Base-by-base conservation (phyloP, 768 basidiomycete genomes). In the Tephrocybe sp. region DNA sequence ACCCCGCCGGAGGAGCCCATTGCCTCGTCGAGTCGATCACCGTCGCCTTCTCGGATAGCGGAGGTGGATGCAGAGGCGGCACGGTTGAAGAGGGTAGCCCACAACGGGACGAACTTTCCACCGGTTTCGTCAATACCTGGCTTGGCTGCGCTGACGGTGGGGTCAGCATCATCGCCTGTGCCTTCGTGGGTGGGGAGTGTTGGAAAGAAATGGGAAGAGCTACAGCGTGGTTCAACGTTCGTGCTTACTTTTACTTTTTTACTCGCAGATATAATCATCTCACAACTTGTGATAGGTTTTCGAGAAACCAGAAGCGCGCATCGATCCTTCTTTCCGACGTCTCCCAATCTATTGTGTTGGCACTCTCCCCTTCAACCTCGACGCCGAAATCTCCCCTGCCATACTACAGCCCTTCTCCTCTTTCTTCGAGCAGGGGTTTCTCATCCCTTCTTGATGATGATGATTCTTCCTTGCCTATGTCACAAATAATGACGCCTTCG, bases 281-380 rank as follows among this genome's bases (percentile, higher is more conserved):
- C 47, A n/a, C 11, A 36, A 18, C 19, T 19, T 13, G 22, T 34
- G 21, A 24, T 52, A 89, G 87, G n/a, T 78, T 88, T 59, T 70
- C 80, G 15, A 86, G 83, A 56, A 74, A 70, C 57, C 84, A 84
- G 51, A 87, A 86, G 65, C 82, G 86, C 18, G 86, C 86, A 0
- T 86, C 86, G 0, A 55, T 78, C 1, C 72, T 89, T 25, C 60
- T 89, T 45, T 78, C 83, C 0, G 87, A 87, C 60, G 78, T 87
- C 16, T 83, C 84, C 5, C 74, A 76, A 52, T 74, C 78, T 32
- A 69, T 84, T 28, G 74, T 74, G 9, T 72, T 77, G 2, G 82
- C 76, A 0, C 61, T 82, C 9, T 47, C 66, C 16, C 63, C 69
- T 6, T 71, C 77, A 1, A 65, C 67, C 12, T 32, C 64, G 37